Base-by-base conservation (phyloP, 345 rosid genomes). In the Raphanus sativus region DNA sequence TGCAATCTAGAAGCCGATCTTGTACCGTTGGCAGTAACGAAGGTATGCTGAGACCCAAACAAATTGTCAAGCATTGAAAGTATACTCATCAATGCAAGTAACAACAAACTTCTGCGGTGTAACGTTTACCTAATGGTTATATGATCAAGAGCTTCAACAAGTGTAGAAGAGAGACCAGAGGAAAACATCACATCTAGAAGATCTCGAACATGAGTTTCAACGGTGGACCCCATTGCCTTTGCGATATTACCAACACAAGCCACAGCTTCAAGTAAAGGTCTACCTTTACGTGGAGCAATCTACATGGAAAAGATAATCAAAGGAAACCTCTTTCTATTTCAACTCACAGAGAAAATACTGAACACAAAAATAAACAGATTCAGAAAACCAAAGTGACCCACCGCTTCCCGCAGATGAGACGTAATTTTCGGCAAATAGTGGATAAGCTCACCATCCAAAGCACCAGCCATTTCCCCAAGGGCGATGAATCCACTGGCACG, bases 401-500 rank as follows among this genome's bases (percentile, higher is more conserved):
- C 98, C 72, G 98, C 98, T 81, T 95, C 99, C 65, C 90, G 96
- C 75, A 95, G 86, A 84, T 89, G 94, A 88, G 93, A 65, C 62
- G 84, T 90, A 69, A 95, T 95, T 84, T 90, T 93, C 81, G 99
- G 97, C 97, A 95, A 91, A 90, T 95, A 95, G 66, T 86, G 77
- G 67, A 84, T 77, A 82, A 95, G 98, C 79, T 95, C 96, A 78
- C 98, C 99, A 70, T 95, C 99, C 85, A 95, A 81, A 81, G 99
- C 99, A 84, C 99, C 99, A 59, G 99, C 99, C 99, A 95, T 95
- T 89, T 95, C 99, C 59, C 99, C 99, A 62, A 95, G 97, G 75
- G 99, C 99, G 75, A 89, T 85, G 81, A 95, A 95, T 45, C 97
- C 99, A 81, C 97, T 95, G 62, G 94, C 97, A 56, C 99, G 94